These are phyloP conservation scores for Penicillium sp. DNA, from an alignment of 2,329 filamentous ascomycete genomes.

Conservation along the genomic window DNA sequence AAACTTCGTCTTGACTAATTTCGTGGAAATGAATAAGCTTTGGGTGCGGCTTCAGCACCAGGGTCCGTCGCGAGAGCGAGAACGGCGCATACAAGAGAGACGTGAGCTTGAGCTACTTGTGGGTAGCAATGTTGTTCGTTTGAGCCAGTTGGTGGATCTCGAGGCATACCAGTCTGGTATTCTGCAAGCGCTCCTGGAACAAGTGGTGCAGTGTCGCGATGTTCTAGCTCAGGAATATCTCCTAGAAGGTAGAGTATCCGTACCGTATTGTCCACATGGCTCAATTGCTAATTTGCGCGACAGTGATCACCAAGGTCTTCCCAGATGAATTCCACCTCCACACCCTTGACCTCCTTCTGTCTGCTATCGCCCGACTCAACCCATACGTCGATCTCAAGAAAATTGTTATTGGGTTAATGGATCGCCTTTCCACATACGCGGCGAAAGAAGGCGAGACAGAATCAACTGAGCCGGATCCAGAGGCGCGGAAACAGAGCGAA, in stretches of 20 bases:
- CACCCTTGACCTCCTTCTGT: slow-evolving; percentile 92
- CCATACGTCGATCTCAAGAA: slow-evolving; percentile 97
- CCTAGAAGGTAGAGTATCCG: slow-evolving; percentile 63
- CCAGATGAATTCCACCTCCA: slow-evolving; percentile 98
- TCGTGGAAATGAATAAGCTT: slow-evolving; percentile 99
- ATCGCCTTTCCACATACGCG: slow-evolving; percentile 91
- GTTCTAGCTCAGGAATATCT: slow-evolving; percentile 97
- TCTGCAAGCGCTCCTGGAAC: slow-evolving; percentile 83
- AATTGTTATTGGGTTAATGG: slow-evolving; percentile 98
- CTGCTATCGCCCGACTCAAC: slow-evolving; percentile 87
- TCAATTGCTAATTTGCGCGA: slow-evolving; percentile 26
- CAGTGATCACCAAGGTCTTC: slow-evolving; percentile 97
- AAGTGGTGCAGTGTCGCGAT: slow-evolving; percentile 96
- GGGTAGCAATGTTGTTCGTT: slow-evolving; percentile 89
- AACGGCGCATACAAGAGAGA: slow-evolving; percentile 89
- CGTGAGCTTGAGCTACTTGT: slow-evolving; percentile 95
- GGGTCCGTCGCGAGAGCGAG: slow-evolving; percentile 90
- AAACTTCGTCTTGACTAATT: slow-evolving; percentile 96
- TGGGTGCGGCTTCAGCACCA: slow-evolving; percentile 98
- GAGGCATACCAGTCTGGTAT: slow-evolving; percentile 93
- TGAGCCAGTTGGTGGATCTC: slow-evolving; percentile 93
- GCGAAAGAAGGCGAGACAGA: slow-evolving; percentile 71
- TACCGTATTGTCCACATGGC: background rate
- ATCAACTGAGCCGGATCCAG: slow-evolving; percentile 62
- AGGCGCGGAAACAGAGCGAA: slow-evolving; percentile 75